Evolutionary conservation across 306 rosid species (phyloP), one percentile per base, ranked within the genome.

Genomic region (Trichosanthes truncata): DNA sequence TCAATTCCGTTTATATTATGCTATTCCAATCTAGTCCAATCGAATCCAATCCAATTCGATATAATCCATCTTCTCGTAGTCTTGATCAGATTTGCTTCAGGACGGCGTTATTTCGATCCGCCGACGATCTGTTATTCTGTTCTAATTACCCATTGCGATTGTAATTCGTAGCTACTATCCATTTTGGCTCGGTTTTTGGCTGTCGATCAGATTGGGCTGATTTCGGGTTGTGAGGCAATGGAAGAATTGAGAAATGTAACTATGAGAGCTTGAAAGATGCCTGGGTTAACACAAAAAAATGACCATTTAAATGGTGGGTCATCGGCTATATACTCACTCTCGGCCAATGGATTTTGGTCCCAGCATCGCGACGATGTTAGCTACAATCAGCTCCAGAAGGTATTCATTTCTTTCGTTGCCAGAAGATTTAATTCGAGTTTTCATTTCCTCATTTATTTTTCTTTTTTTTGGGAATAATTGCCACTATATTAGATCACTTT

Each of bases 351-450:
- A 57, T 93, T 96, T 80, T 96, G 99, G 99, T 91, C 99, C 68
- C 92, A 89, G 84, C 92, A 88, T 81, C 84, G 86, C 17, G 90
- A 82, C 10, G 91, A 89, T 43, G 92, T 96, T 78, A 78, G 88
- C 89, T 91, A 81, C 85, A 87, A 83, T 87, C 99, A 93, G 87
- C 97, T 95, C 69, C 98, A 91, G 85, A 93, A 87, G 98, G 99
- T 93, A 80, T 81, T 81, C 63, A 66, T 82, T 81, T 88, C 72
- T 26, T 73, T 62, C 63, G 23, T 2, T 36, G 3, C 75, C 75
- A 9, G 29, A 57, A 63, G 21, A 17, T 59, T 67, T 65, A 36
- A 14, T 63, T 76, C 11, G 36, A 33, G 78, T 29, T 74, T 53
- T 36, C 12, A 1, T 66, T 36, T 45, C 36, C 11, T 49, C 25